Evolutionary conservation across 1,139 yeast species (phyloP).

Genomic region (Komagataea norvegica): DNA sequence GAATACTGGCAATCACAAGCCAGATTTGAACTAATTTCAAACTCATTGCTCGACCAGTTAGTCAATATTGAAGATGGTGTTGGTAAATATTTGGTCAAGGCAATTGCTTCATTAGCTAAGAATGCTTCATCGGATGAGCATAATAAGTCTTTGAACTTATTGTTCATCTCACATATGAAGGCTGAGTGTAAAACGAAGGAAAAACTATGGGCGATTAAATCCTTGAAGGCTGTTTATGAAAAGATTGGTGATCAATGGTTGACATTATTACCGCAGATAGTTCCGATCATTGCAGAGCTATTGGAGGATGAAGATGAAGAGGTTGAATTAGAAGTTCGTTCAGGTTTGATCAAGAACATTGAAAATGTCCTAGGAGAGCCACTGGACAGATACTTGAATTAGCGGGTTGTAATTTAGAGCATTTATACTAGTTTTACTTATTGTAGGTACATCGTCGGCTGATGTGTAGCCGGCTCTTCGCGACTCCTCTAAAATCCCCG

Average conservation of each 20-base stretch:
- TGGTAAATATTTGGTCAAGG: slow-evolving; percentile 75
- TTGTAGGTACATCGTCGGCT: too few species aligned
- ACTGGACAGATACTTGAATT: slow-evolving; percentile 77
- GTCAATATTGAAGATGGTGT: slow-evolving; percentile 60
- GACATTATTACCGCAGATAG: slow-evolving; percentile 82
- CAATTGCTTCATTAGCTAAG: slow-evolving; percentile 70
- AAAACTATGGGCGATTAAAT: slow-evolving; percentile 80
- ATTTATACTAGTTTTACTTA: too few species aligned
- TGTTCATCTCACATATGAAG: slow-evolving; percentile 52
- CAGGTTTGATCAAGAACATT: slow-evolving; percentile 86
- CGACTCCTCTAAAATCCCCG: too few species aligned
- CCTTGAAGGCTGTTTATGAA: slow-evolving; percentile 77
- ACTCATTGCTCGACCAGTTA: slow-evolving; percentile 62
- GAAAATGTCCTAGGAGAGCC: slow-evolving; percentile 95
- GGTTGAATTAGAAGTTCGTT: slow-evolving; percentile 87
- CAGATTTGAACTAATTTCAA: slow-evolving; percentile 69
- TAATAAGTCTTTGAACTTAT: slow-evolving; percentile 58
- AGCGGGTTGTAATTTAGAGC: too few species aligned
- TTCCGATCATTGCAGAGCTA: slow-evolving; percentile 92
- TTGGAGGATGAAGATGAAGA: slow-evolving; percentile 93
- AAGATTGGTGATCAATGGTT: slow-evolving; percentile 96
- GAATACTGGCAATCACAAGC: slow-evolving; percentile 92
- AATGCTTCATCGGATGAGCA: slow-evolving; percentile 77
- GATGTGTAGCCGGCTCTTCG: too few species aligned
- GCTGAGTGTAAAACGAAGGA: slow-evolving; percentile 45